Evolutionary conservation across 164 flowering plant species (phyloP), one percentile per base, ranked within the genome.

Genomic region (Vitis riparia): DNA sequence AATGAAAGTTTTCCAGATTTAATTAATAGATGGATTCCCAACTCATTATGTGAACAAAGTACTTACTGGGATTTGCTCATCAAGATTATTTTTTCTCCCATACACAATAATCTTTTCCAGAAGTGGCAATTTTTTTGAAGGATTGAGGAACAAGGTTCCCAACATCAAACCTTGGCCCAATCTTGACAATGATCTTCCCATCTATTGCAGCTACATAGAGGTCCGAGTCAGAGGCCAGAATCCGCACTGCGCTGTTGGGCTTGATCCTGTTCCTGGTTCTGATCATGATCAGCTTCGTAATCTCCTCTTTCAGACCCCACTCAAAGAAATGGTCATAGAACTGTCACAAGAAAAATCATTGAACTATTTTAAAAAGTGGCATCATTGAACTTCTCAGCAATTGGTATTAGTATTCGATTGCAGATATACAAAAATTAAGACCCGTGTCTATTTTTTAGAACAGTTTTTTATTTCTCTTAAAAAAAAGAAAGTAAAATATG

Each of bases 291-390:
- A 90, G 63, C 15, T 84, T 86, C 0, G 65, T 63, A 13, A 91
- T 87, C 72, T 78, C 79, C 4, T 83, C 90, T 78, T 84, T 87
- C 51, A 91, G 73, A 1, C 91, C 90, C 89, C 87, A 88, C 9
- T 89, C 85, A 32, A 85, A 79, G 79, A 81, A 87, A 75, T 93
- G 97, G 67, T 93, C 97, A 77, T 91, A 90, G 47, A 93, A 93
- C 98, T 93, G 89, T 0, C 44, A 32, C 81, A 85, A 11, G 69
- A 62, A 32, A 32, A 32, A 32, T 32, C 6, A 32, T 32, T 32
- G 23, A 23, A 23, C 23, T 23, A 23, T 23, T 23, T 23, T 23
- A 23, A 23, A 23, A 23, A 23, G 23, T 23, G 23, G 23, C 23
- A 23, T 23, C 23, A 23, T 1, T 23, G 23, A 23, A 23, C 23